phyloP scores from a whole-genome alignment of 23 red algal genomes.

The Gracilaria domingensis region DNA sequence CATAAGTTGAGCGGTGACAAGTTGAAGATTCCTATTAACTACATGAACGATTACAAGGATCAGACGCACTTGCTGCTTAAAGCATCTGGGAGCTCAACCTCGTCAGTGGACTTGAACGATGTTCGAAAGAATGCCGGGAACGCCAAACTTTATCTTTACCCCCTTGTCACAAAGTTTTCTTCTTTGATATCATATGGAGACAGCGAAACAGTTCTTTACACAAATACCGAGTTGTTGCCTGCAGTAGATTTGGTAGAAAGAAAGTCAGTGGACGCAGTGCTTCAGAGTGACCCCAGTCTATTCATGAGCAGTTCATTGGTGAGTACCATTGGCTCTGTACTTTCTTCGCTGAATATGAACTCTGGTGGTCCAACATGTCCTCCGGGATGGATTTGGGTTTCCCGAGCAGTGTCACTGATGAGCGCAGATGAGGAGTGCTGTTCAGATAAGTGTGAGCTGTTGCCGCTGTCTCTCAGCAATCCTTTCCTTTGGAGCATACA shows the following conservation, averaged over 20 bases:
- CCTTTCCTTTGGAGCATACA: slow-evolving; percentile 27
- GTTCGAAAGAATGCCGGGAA: background rate
- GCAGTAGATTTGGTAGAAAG: background rate
- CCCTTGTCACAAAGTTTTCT: background rate
- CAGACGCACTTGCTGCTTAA: background rate
- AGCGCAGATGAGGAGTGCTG: slow-evolving; percentile 25
- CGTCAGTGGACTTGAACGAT: background rate
- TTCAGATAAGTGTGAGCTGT: background rate
- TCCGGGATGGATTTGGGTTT: background rate
- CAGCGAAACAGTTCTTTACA: slow-evolving; percentile 1
- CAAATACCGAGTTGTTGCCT: background rate
- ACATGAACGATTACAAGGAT: background rate
- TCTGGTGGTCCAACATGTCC: background rate
- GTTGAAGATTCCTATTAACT: background rate
- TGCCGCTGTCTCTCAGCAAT: background rate
- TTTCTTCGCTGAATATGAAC: background rate
- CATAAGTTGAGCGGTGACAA: background rate
- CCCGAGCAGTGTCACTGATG: slow-evolving; percentile 13
- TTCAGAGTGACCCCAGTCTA: background rate
- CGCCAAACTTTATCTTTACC: background rate
- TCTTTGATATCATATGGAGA: slow-evolving; percentile 9
- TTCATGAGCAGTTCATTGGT: background rate
- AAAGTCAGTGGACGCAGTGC: background rate
- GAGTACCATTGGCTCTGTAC: background rate
- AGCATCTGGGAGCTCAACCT: background rate